These are phyloP conservation scores for Pseudocercospora fijiensis DNA, from an alignment of 2,329 filamentous ascomycete genomes.

Conservation along the genomic window DNA sequence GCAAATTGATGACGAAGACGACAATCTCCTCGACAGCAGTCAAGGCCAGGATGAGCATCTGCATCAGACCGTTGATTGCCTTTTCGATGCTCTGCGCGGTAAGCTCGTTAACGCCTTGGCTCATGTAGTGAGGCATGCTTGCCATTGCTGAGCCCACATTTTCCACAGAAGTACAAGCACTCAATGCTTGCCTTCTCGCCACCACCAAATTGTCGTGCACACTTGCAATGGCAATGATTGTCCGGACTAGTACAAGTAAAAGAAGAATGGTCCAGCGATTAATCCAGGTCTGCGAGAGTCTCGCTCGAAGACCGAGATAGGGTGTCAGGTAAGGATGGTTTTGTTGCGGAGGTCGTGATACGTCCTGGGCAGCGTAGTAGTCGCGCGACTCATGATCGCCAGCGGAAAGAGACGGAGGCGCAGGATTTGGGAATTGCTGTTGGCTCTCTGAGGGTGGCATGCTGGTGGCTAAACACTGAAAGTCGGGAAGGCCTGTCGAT, in stretches of 20 bases:
- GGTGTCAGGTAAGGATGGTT: conserved; percentile 75
- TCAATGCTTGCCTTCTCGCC: conserved; percentile 77
- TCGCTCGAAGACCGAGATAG: conserved; percentile 84
- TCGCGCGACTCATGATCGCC: conserved; percentile 62
- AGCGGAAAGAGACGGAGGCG: conserved; percentile 60
- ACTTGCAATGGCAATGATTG: conserved; percentile 71
- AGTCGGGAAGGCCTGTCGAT: conserved; percentile 31
- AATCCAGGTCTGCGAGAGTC: conserved; percentile 94
- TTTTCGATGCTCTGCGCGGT: conserved; percentile 77
- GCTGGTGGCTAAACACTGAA: conserved; percentile 30
- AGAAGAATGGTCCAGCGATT: conserved; percentile 95
- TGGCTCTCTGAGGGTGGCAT: conserved; percentile 54
- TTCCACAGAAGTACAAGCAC: conserved; percentile 88
- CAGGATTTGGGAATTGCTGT: conserved; percentile 55
- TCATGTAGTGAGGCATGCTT: conserved; percentile 96
- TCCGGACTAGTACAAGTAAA: conserved; percentile 76
- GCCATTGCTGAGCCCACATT: conserved; percentile 92
- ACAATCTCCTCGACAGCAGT: conserved; percentile 84
- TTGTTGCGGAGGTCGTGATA: conserved; percentile 57
- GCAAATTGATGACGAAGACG: conserved; percentile 87
- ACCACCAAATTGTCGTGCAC: conserved; percentile 72
- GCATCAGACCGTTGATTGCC: conserved; percentile 75
- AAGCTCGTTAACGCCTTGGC: conserved; percentile 81
- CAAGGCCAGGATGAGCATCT: conserved; percentile 73
- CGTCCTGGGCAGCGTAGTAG: conserved; percentile 57